Conservation (phyloP, 1,284 basidiomycete genomes). For the Pseudozyma tsukubaensis region DNA sequence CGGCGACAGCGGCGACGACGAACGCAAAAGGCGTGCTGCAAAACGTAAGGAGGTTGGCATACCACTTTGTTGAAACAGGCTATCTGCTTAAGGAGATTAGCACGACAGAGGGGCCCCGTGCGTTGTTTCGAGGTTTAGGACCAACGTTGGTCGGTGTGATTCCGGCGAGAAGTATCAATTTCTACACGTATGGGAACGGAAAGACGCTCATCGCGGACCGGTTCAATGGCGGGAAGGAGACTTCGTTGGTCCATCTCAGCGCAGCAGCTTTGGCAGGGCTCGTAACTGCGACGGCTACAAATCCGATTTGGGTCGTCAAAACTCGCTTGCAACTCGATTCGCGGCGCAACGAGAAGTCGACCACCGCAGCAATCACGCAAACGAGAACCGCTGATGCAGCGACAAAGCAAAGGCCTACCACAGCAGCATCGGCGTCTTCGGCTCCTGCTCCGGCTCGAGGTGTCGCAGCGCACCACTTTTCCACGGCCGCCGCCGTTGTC, state of each 20-base stretch:
- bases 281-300: constrained; percentile 87
- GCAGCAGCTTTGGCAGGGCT: constrained; percentile 86
- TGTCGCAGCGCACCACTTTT: constrained; percentile 19
- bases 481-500: constrained; percentile 9
- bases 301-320: constrained; percentile 99
- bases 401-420: not conserved
- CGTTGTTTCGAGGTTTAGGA: constrained; percentile 93
- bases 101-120: constrained; percentile 86
- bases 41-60: constrained; percentile 76
- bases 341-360: constrained; percentile 14
- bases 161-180: constrained; percentile 91
- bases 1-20: not conserved
- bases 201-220: constrained; percentile 87
- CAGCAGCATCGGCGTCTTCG: not conserved
- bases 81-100: constrained; percentile 76
- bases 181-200: constrained; percentile 97
- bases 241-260: constrained; percentile 83
- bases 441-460: not conserved
- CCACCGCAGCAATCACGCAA: not conserved
- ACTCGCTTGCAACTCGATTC: constrained; percentile 84
- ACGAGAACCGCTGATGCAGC: not conserved
- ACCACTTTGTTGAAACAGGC: constrained; percentile 94
- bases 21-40: constrained; percentile 22
- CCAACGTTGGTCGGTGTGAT: constrained; percentile 94
- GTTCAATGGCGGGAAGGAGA: constrained; percentile 85